Base-by-base conservation (phyloP, 768 basidiomycete species). In the Xerocomellus chrysenteron region DNA sequence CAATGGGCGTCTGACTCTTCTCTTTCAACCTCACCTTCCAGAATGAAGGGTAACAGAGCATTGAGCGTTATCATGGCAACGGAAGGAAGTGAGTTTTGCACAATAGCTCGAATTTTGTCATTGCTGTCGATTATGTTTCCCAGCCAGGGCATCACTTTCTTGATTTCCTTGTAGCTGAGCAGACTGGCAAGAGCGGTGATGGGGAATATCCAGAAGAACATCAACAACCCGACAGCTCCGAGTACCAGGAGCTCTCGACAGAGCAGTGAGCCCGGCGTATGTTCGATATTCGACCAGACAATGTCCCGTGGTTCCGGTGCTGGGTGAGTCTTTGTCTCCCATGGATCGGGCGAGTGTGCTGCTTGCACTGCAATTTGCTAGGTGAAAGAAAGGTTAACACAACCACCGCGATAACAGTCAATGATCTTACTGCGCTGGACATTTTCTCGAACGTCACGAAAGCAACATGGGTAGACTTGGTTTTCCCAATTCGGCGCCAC, bases 381-480 rank as follows among this genome's bases (percentile, higher is more conserved):
- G 0, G 57, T 37, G 24, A 44, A 45, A 32, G 24, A 14, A 17
- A 33, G n/a, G n/a, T 56, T 35, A 41, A 43, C 21, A 28, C 8
- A 17, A 32, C 43, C 49, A 47, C 39, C 26, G 48, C 42, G 10
- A 36, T 4, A 17, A 24, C 33, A 37, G 24, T 26, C 6, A 10
- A 35, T 2, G 17, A 19, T 76, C 89, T 68, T 69, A 94, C 92
- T 26, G 94, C 92, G 63, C 87, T 88, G 1, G 92, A 90, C 85
- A 95, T 92, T 67, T 92, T 92, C 74, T 97, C 93, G 64, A 99
- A 98, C 0, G 97, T 98, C 19, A 98, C 90, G 66, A 98, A 99
- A 0, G 94, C 97, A 32, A 85, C 82, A 44, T 87, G 85, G 1
- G 92, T 92, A 2, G 94, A 80, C 62, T 82, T 86, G 69, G 92